Evolutionary conservation across 495 filamentous ascomycete genomes (phyloP), one percentile per base, ranked within the genome.

Genomic region (Penicillium egyptiacum): DNA sequence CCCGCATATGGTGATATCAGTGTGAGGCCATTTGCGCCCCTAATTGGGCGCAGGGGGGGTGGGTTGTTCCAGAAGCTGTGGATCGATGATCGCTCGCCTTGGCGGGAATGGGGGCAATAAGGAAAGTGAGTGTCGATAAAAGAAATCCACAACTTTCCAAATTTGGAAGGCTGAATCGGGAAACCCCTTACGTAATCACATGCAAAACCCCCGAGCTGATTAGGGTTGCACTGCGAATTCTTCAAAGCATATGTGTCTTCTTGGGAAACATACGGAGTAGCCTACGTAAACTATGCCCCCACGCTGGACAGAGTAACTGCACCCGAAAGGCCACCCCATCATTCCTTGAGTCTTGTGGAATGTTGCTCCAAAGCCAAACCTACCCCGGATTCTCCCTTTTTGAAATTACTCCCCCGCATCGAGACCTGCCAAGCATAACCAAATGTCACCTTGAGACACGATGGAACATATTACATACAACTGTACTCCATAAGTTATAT

Each of bases 1-100:
- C 71, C 72, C 72, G 72, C 69, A 72, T 61, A 40, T 56, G 59
- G 60, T 73, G 72, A 75, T 71, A 73, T 75, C 71, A 75, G 67
- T 61, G 61, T 72, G 70, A 68, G 62, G 61, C 44, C 33, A 52
- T 44, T 61, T 6, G 16, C 2, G 33, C 14, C 14, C 46, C 1
- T 62, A 22, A 71, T 71, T 72, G 72, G 67, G 11, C 23, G 19
- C 20, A 14, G 19, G 19, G 26, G 50, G 31, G 43, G 47, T 6
- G 30, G 26, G 57, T 58, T 64, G 54, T 75, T 75, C 73, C 70
- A 74, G 73, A 75, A 75, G 71, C 55, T 75, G 71, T 74, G 73
- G 73, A 71, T 65, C 62, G 64, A 50, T 55, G 72, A 75, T 75
- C 71, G 45, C 59, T 66, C 58, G 66, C 52, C 70, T 75, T 73